Conservation (phyloP, 1,284 basidiomycete genomes). For the Ceratobasidium sp. region DNA sequence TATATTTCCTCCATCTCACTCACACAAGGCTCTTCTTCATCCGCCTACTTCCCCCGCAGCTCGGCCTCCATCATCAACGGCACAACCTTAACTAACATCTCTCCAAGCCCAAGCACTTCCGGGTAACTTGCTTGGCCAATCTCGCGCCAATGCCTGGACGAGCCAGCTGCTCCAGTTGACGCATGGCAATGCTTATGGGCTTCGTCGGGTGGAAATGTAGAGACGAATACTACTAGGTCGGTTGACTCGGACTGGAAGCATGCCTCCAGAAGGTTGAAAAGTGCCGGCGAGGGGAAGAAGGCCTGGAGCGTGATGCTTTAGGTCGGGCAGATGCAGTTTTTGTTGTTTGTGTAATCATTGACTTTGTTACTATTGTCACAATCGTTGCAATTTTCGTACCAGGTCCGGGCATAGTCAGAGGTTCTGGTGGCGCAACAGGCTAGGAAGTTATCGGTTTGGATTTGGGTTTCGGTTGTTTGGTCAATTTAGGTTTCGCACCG, state of each 20-base stretch:
- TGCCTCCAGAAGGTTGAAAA: slow-evolving; percentile 2
- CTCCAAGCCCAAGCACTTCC: slow-evolving; percentile 91
- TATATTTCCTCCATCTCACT: slow-evolving; percentile 80
- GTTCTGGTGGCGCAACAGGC: neutral
- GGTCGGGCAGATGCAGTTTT: neutral
- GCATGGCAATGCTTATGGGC: slow-evolving; percentile 59
- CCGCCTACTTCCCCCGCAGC: slow-evolving; percentile 21
- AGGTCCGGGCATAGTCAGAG: neutral
- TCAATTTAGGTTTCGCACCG: neutral
- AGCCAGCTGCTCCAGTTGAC: neutral
- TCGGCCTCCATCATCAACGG: slow-evolving; percentile 68
- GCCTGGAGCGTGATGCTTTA: neutral
- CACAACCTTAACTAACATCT: slow-evolving; percentile 88
- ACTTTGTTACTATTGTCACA: too few species aligned
- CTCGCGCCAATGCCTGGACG: slow-evolving; percentile 63
- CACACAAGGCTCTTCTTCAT: slow-evolving; percentile 68
- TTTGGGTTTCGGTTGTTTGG: too few species aligned
- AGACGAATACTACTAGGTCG: slow-evolving; percentile 82
- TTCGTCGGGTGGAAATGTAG: slow-evolving; percentile 74
- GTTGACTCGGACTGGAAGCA: slow-evolving; percentile 41
- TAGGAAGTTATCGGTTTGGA: neutral
- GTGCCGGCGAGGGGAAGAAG: neutral
- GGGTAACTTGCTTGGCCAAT: slow-evolving; percentile 97
- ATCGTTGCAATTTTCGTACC: neutral
- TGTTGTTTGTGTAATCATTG: neutral